Evolutionary conservation across 1,139 yeast genomes (phyloP).

Genomic region (Williopsis jadinii): DNA sequence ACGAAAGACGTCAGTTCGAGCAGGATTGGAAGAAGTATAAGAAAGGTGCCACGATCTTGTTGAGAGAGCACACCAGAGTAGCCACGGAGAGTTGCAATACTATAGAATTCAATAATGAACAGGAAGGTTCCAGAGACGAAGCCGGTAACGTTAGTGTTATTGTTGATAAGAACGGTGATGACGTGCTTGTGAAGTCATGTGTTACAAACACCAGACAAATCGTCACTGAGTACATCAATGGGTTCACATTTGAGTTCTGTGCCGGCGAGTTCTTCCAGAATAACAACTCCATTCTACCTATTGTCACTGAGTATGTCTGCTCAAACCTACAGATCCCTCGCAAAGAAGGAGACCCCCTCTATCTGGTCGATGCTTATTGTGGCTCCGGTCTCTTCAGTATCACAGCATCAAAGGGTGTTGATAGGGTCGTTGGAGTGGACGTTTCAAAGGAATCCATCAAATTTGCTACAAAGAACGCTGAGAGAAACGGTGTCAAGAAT

Average conservation of each 20-base stretch:
- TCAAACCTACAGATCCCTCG: conserved; percentile 49
- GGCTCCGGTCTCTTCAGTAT: conserved; percentile 94
- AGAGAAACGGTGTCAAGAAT: conserved; percentile 63
- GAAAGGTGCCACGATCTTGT: conserved; percentile 80
- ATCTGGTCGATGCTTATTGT: conserved; percentile 93
- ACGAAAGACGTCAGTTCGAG: conserved; percentile 54
- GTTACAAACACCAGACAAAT: conserved; percentile 69
- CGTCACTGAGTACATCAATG: conserved; percentile 71
- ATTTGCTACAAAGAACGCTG: conserved; percentile 80
- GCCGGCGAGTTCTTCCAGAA: conserved; percentile 97
- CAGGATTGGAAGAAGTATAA: conserved; percentile 49
- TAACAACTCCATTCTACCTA: conserved; percentile 83
- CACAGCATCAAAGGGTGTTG: conserved; percentile 74
- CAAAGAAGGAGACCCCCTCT: conserved; percentile 31
- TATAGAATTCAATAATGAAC: conserved; percentile 29
- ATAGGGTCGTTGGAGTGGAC: conserved; percentile 87
- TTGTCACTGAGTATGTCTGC: conserved; percentile 73
- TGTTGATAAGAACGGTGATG: conserved; percentile 21
- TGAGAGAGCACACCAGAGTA: conserved; percentile 67
- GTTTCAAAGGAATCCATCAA: conserved; percentile 86
- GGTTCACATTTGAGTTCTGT: conserved; percentile 72
- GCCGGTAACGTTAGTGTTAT: conserved; percentile 26
- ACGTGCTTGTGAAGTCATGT: conserved; percentile 31
- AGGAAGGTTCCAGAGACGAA: conserved; percentile 38
- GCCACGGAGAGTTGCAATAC: conserved; percentile 23